These are phyloP conservation scores for Acmispon strigosus DNA, from an alignment of 306 rosid species.

Conservation along the genomic window DNA sequence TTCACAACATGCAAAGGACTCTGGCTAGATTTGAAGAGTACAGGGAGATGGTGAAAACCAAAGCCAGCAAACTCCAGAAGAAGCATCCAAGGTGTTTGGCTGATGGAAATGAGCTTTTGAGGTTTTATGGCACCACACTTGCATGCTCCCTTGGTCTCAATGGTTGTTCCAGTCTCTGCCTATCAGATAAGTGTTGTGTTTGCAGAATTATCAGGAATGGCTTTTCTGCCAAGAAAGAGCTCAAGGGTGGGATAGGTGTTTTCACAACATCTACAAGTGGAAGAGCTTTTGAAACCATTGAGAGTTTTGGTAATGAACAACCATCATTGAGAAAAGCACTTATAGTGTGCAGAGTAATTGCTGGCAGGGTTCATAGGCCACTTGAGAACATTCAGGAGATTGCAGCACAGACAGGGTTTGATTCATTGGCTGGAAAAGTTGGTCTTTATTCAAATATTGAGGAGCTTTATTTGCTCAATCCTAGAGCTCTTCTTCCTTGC, in stretches of 20 bases:
- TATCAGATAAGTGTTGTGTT: constrained; percentile 67
- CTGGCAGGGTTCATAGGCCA: constrained; percentile 91
- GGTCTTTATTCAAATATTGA: constrained; percentile 83
- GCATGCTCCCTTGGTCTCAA: constrained; percentile 73
- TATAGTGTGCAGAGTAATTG: constrained; percentile 91
- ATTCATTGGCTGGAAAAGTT: constrained; percentile 88
- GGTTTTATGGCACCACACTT: constrained; percentile 77
- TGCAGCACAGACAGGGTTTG: constrained; percentile 69
- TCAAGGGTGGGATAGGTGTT: constrained; percentile 80
- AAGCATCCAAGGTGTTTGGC: constrained; percentile 93
- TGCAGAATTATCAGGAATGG: constrained; percentile 87
- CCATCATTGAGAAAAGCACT: constrained; percentile 47
- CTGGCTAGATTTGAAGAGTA: constrained; percentile 85
- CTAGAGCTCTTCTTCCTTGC: constrained; percentile 91
- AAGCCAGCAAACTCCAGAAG: constrained; percentile 88
- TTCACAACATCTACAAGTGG: constrained; percentile 95
- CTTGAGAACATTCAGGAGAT: constrained; percentile 75
- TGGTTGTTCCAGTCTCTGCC: constrained; percentile 74
- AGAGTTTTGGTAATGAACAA: constrained; percentile 26
- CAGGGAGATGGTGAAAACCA: constrained; percentile 76
- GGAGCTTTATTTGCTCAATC: constrained; percentile 82
- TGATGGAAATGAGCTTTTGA: constrained; percentile 88
- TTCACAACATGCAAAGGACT: constrained; percentile 93
- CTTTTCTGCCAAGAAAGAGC: constrained; percentile 74
- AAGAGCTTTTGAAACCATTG: constrained; percentile 65